These are phyloP conservation scores for Annulohypoxylon truncatum DNA, from an alignment of 2,329 filamentous ascomycete species.

Conservation along the genomic window DNA sequence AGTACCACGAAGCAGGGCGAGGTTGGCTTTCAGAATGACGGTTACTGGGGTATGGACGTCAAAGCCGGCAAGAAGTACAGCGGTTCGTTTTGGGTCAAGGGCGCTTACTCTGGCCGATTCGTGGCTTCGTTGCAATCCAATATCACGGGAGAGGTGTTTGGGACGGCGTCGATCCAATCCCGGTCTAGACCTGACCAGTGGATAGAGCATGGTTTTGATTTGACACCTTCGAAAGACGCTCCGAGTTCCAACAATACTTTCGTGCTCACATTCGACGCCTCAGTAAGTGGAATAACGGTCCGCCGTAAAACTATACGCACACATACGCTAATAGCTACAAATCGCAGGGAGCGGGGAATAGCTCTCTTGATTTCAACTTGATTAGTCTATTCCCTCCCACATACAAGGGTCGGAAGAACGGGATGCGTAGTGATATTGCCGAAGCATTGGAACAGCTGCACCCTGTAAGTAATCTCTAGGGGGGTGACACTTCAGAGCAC, in stretches of 20 bases:
- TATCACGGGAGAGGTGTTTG: slow-evolving; percentile 59
- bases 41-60: slow-evolving; percentile 69
- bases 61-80: slow-evolving; percentile 58
- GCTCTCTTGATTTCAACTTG: slow-evolving; percentile 66
- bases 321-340: slow-evolving; percentile 9
- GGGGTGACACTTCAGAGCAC: neutral
- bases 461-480: slow-evolving; percentile 52
- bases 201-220: slow-evolving; percentile 62
- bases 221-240: slow-evolving; percentile 58
- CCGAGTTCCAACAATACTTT: slow-evolving; percentile 68
- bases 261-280: slow-evolving; percentile 63
- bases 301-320: neutral
- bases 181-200: slow-evolving; percentile 56
- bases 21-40: slow-evolving; percentile 64
- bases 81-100: slow-evolving; percentile 66
- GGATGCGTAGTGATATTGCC: slow-evolving; percentile 66
- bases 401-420: slow-evolving; percentile 68
- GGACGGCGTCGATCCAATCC: slow-evolving; percentile 60
- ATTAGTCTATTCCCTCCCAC: slow-evolving; percentile 71
- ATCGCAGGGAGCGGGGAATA: slow-evolving; percentile 51
- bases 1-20: slow-evolving; percentile 49
- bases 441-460: slow-evolving; percentile 64
- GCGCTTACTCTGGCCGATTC: slow-evolving; percentile 59
- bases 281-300: slow-evolving; percentile 33
- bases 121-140: slow-evolving; percentile 60